These are phyloP conservation scores for Ustilago hordei DNA, from an alignment of 1,284 basidiomycete genomes.

Conservation along the genomic window DNA sequence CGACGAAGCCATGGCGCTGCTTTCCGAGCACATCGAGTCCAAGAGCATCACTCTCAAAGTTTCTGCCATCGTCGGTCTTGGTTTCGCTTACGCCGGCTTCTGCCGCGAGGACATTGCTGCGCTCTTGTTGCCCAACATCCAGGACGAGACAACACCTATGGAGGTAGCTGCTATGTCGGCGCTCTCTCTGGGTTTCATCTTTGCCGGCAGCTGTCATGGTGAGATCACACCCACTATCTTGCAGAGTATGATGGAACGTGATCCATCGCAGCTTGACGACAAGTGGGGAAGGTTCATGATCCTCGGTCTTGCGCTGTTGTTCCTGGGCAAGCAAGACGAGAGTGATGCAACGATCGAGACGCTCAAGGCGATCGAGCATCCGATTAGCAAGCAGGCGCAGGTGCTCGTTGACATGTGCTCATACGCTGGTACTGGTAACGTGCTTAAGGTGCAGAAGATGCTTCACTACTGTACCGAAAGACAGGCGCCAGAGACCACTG, in stretches of 20 bases:
- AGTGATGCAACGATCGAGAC: constrained; percentile 96
- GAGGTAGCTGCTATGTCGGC: constrained; percentile 89
- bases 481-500: constrained; percentile 73
- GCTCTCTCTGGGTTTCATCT: constrained; percentile 91
- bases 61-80: constrained; percentile 80
- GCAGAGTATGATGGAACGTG: constrained; percentile 84
- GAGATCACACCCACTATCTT: constrained; percentile 90
- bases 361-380: constrained; percentile 93
- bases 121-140: constrained; percentile 64
- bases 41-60: constrained; percentile 85
- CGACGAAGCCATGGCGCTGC: constrained; percentile 90
- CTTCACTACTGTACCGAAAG: constrained; percentile 95
- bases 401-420: constrained; percentile 94
- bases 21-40: constrained; percentile 91
- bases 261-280: constrained; percentile 62
- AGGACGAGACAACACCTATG: constrained; percentile 75
- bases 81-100: constrained; percentile 92
- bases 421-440: constrained; percentile 95
- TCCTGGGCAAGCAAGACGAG: constrained; percentile 76
- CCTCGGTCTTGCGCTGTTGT: constrained; percentile 89
- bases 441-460: constrained; percentile 92
- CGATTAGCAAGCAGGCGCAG: constrained; percentile 88
- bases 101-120: constrained; percentile 82
- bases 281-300: constrained; percentile 95
- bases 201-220: constrained; percentile 93